Percentiles rank a stretch among this genome's conserved stretches.
phyloP scores from a whole-genome alignment of 768 basidiomycete genomes.

The Termitomyces sp. region DNA sequence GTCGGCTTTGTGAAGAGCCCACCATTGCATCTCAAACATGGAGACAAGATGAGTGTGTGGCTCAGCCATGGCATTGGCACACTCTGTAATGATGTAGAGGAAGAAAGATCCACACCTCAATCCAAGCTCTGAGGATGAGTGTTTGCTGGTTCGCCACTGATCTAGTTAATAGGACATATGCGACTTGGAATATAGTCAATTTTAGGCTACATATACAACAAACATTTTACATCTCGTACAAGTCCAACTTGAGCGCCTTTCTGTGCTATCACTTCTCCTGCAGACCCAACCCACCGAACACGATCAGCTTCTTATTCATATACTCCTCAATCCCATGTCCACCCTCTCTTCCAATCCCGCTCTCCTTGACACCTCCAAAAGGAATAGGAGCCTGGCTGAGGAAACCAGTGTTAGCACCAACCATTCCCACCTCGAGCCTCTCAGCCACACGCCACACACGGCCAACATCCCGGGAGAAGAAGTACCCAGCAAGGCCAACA shows the following conservation, averaged over 20 bases:
- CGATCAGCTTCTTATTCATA: slow-evolving; percentile 76
- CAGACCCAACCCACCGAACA: slow-evolving; percentile 64
- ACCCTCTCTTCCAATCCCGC: slow-evolving; percentile 81
- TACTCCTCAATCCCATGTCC: slow-evolving; percentile 90
- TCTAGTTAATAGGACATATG: not conserved
- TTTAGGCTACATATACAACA: not conserved
- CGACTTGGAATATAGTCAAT: not conserved
- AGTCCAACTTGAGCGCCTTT: not conserved
- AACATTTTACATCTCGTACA: slow-evolving; percentile 3
- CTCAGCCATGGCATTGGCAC: slow-evolving; percentile 75
- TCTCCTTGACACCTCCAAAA: slow-evolving; percentile 91
- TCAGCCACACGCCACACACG: slow-evolving; percentile 94
- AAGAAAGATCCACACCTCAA: slow-evolving; percentile 42
- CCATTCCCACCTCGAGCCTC: slow-evolving; percentile 90
- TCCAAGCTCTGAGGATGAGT: slow-evolving; percentile 40
- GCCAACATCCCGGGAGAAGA: slow-evolving; percentile 83
- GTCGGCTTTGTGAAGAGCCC: slow-evolving; percentile 79
- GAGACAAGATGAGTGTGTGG: slow-evolving; percentile 69
- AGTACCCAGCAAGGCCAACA: slow-evolving; percentile 91
- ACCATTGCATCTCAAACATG: slow-evolving; percentile 64
- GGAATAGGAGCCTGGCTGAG: slow-evolving; percentile 80
- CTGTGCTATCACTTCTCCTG: slow-evolving; percentile 4
- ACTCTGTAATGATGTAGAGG: slow-evolving; percentile 72
- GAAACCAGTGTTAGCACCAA: slow-evolving; percentile 77
- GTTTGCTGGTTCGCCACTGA: not conserved